Conservation (phyloP, 805 yeast species). For the Candida silvicultrix region DNA sequence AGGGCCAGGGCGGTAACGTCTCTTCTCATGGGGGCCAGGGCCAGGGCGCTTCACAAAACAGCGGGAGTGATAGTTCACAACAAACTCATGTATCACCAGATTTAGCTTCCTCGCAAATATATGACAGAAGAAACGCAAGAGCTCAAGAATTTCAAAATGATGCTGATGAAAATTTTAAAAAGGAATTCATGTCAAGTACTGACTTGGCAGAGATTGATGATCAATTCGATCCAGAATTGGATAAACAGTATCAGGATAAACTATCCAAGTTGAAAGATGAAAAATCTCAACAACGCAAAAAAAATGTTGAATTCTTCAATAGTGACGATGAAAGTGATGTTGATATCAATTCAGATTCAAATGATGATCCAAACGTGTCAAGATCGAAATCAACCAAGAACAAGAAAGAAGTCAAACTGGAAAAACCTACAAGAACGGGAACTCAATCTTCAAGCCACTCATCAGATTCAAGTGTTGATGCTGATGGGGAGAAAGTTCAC, state of each 20-base stretch:
- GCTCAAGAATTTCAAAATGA: conserved; percentile 8
- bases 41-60: no score
- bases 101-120: conserved; percentile 14
- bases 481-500: conserved; percentile 6
- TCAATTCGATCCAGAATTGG: conserved; percentile 5
- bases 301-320: conserved; percentile 11
- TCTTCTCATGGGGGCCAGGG: no score
- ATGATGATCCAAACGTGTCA: not conserved
- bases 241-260: conserved; percentile 13
- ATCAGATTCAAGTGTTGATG: not conserved
- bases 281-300: not conserved
- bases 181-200: conserved; percentile 5
- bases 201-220: conserved; percentile 1
- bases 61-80: not conserved
- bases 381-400: not conserved
- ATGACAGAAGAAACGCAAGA: conserved; percentile 15
- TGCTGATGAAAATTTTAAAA: not conserved
- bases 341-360: conserved; percentile 13
- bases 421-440: not conserved
- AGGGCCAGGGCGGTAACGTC: not conserved
- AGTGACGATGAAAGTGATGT: conserved; percentile 17
- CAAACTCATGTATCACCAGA: conserved; percentile 3
- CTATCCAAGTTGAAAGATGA: conserved; percentile 10
- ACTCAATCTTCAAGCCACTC: not conserved
- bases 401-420: not conserved